Percentiles rank a stretch among this genome's conserved stretches.
Evolutionary conservation across 2,329 filamentous ascomycete genomes (phyloP).

Genomic region (Colletotrichum sp.): DNA sequence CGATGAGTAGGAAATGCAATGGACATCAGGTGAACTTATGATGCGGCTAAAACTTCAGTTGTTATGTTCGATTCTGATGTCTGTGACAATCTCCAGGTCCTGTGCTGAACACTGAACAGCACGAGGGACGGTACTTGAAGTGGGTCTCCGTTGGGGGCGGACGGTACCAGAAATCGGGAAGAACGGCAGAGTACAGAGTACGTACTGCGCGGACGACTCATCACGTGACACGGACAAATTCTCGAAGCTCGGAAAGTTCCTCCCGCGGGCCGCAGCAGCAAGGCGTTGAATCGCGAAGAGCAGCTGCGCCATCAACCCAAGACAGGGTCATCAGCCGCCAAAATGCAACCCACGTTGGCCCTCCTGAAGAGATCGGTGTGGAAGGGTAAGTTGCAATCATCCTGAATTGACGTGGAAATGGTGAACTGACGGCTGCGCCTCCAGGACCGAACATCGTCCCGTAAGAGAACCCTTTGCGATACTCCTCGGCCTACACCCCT

Average conservation of each 20-base stretch:
- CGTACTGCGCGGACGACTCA: neutral
- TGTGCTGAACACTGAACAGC: neutral
- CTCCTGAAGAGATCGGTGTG: conserved; percentile 80
- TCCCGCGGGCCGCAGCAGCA: neutral
- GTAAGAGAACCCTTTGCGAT: conserved; percentile 39
- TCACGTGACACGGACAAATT: conserved; percentile 18
- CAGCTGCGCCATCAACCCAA: neutral
- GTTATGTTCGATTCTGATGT: neutral
- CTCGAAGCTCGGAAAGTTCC: conserved; percentile 17
- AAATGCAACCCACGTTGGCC: conserved; percentile 72
- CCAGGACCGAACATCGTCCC: conserved; percentile 58
- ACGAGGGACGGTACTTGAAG: neutral
- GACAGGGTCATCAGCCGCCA: conserved; percentile 20
- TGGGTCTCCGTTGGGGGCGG: neutral
- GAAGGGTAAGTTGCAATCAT: conserved; percentile 71
- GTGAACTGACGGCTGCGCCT: neutral
- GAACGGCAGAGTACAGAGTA: neutral
- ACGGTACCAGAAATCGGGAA: neutral
- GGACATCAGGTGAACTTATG: neutral
- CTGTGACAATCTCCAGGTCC: neutral
- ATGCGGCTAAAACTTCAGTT: neutral
- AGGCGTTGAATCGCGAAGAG: neutral
- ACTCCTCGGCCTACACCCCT: conserved; percentile 26
- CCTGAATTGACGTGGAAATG: neutral
- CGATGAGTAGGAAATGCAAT: neutral